These are phyloP conservation scores for Sextonia rubra DNA, from an alignment of 164 flowering plant species.

Conservation along the genomic window DNA sequence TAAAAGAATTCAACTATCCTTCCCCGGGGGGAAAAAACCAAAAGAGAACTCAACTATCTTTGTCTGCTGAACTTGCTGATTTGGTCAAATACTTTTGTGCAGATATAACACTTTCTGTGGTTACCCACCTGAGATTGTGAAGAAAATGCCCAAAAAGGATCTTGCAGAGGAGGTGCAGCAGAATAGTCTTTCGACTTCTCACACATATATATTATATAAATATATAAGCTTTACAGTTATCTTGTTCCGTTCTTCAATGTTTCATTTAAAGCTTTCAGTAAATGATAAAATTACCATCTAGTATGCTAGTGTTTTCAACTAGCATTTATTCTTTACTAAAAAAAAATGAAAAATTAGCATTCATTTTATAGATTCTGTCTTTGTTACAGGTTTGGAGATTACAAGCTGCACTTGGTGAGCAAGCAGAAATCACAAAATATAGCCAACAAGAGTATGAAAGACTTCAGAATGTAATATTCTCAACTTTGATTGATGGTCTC, in stretches of 20 bases:
- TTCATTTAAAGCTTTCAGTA: background rate
- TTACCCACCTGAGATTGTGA: conserved; percentile 65
- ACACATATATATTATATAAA: background rate
- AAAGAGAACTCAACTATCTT: no score
- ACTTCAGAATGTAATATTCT: conserved; percentile 71
- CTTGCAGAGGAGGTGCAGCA: conserved; percentile 67
- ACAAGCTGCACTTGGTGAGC: conserved; percentile 80
- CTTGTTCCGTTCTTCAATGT: background rate
- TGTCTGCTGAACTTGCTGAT: background rate
- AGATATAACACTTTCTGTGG: conserved; percentile 65
- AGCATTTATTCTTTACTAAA: background rate
- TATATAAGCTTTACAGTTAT: background rate
- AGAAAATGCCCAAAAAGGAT: conserved; percentile 73
- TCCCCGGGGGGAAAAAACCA: no score
- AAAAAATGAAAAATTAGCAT: background rate
- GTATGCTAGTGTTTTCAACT: background rate
- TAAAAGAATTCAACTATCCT: no score
- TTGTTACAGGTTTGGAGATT: conserved; percentile 60
- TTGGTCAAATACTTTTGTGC: conserved; percentile 6
- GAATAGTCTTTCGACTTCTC: background rate
- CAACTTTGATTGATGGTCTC: conserved; percentile 11
- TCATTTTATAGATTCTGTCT: background rate
- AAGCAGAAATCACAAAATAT: conserved; percentile 81
- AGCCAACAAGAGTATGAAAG: conserved; percentile 89
- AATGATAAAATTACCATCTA: background rate